Evolutionary conservation across 495 filamentous ascomycete species (phyloP), one percentile per base, ranked within the genome.

Genomic region (Aspergillus indologenus): DNA sequence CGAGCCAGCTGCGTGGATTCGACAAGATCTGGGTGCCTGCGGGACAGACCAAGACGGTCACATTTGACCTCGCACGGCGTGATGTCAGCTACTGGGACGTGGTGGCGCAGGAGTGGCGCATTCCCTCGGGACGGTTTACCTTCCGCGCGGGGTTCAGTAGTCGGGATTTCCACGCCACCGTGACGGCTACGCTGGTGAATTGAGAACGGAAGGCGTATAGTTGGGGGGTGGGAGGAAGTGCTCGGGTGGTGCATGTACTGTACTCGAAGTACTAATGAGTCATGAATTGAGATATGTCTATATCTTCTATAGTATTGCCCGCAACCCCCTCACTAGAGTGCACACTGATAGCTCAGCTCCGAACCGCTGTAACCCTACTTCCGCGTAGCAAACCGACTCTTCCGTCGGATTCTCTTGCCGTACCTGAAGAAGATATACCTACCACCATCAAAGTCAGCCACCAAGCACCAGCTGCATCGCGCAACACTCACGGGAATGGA

Each of bases 11-110:
- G 21, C 75, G 91, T 22, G 85, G 81, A 0, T 94, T 92, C 56
- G 85, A 91, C 59, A 94, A 93, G 73, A 45, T 89, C 8, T 67
- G 66, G n/a, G 52, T 90, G n/a, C 64, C 75, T 19, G 65, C 71
- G n/a, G 83, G 80, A 0, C 81, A 88, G 68, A 78, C 64, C 31
- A 73, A 65, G 60, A 76, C 63, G 9, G 83, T 91, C 1, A 70
- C 66, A 9, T 86, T 96, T 60, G 72, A 79, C 11, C 54, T 96
- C 14, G 91, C 83, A 29, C 80, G 91, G 62, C 75, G 84, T 53
- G 91, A 94, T 66, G 45, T 87, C 26, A 85, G 82, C 68, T 94
- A 90, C 62, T 96, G 90, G 91, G 82, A 87, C 65, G 79, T 84
- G 3, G 70, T 68, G 54, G 65, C 62, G 63, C 86, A 89, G 75